A percentile compares a stretch with the other conserved stretches of the same genome.
These are phyloP conservation scores for Fusarium nisikadoi DNA, from an alignment of 2,329 filamentous ascomycete genomes.

Conservation along the genomic window DNA sequence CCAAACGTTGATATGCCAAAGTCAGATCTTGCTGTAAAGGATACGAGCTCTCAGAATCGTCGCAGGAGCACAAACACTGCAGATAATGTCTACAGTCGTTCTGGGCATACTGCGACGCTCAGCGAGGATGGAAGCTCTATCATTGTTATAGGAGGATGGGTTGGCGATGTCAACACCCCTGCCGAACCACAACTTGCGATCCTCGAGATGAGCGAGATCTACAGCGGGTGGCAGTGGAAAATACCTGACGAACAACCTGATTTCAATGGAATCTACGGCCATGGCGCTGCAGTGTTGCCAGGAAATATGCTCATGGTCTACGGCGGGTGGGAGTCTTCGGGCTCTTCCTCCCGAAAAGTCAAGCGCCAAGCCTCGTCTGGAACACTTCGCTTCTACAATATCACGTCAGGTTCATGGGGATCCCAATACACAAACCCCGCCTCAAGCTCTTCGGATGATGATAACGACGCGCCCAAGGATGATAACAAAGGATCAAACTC, in stretches of 20 bases:
- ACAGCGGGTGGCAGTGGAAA: slow-evolving; percentile 79
- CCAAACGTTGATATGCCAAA: slow-evolving; percentile 50
- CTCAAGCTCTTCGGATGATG: slow-evolving; percentile 14
- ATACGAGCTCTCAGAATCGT: slow-evolving; percentile 8
- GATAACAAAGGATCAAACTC: slow-evolving; percentile 31
- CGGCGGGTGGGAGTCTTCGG: slow-evolving; percentile 69
- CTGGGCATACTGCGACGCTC: slow-evolving; percentile 87
- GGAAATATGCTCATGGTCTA: slow-evolving; percentile 76
- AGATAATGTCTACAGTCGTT: slow-evolving; percentile 76
- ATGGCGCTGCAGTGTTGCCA: slow-evolving; percentile 70
- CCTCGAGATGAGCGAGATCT: slow-evolving; percentile 78
- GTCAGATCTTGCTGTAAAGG: slow-evolving; percentile 66
- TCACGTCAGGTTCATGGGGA: slow-evolving; percentile 66
- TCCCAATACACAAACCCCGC: slow-evolving; percentile 61
- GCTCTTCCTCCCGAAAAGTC: slow-evolving; percentile 44
- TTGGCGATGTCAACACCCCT: slow-evolving; percentile 79
- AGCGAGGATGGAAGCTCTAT: slow-evolving; percentile 82
- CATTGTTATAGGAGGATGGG: slow-evolving; percentile 90
- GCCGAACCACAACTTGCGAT: slow-evolving; percentile 85
- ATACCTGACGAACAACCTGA: slow-evolving; percentile 65
- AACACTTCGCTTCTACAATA: slow-evolving; percentile 62
- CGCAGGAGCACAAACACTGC: slow-evolving; percentile 43
- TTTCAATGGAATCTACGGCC: slow-evolving; percentile 66
- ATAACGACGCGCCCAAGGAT: slow-evolving; percentile 40
- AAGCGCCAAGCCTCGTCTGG: slow-evolving; percentile 49